Base-by-base conservation (phyloP, 176 grass and related monocot species). In the Tillandsia fasciculata region DNA sequence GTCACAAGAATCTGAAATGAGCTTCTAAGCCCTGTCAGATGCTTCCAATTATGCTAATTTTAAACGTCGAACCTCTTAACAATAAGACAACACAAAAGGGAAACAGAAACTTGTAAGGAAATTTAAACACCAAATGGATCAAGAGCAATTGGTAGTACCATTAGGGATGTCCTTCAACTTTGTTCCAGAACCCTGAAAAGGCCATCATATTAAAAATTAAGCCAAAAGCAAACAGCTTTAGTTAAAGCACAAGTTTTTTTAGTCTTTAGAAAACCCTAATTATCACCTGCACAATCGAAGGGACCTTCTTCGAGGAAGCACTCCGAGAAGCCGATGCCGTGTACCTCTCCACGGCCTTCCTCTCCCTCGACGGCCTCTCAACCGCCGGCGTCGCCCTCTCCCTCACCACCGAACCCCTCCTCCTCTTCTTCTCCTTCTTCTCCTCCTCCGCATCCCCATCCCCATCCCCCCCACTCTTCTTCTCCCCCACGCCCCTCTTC, bases 101-200 rank as follows among this genome's bases (percentile, higher is more conserved):
- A 76, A 7, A 47, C 13, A 2, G 12, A 52, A 9, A 51, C 17
- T 10, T 29, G 42, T 11, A 22, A 4, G 11, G 49, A 14, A 56
- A 12, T 8, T n/a, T 12, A 14, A 22, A 48, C 8, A 15, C 15
- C 8, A 20, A 61, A 61, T 61, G 22, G 15, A 61, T 61, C 56
- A 61, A 17, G 56, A 61, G 56, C 15, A 61, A 61, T 42, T 42
- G 3, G 33, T 2, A 69, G 52, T 86, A 99, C 95, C 87, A 65
- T 99, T 99, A 3, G 95, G 95, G 27, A 99, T 99, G 26, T 99
- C 95, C 68, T 88, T 90, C 17, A 99, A 84, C 80, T 82, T 99
- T 24, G 85, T 85, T 77, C 95, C 94, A 78, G 95, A 86, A 76
- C 95, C 95, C 95, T 99, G 17, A 4, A 82, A 72, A 48, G 71